These are phyloP conservation scores for Leccinum pellstonianum DNA, from an alignment of 768 basidiomycete species.

Conservation along the genomic window DNA sequence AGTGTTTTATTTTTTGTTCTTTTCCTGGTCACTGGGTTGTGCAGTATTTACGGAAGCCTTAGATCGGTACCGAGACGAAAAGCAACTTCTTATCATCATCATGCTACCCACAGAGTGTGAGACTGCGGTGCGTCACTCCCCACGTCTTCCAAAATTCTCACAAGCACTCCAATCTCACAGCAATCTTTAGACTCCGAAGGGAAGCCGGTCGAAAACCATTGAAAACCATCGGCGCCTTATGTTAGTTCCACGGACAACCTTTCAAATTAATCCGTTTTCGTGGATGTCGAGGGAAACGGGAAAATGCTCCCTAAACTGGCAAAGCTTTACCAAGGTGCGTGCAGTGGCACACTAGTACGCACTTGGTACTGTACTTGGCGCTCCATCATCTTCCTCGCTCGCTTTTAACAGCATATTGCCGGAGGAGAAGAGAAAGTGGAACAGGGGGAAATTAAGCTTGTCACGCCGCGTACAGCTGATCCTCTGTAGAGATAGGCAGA, in stretches of 20 bases:
- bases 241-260: neutral
- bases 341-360: conserved; percentile 45
- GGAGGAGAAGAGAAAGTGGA: too few relatives aligned
- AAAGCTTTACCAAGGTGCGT: conserved; percentile 62
- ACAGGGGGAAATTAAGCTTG: too few relatives aligned
- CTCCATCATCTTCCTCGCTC: conserved; percentile 59
- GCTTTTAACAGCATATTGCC: conserved; percentile 52
- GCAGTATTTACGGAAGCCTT: neutral
- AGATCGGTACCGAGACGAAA: neutral
- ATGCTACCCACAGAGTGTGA: neutral
- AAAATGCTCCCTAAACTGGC: conserved; percentile 36
- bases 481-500: conserved; percentile 1
- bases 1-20: neutral
- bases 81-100: neutral
- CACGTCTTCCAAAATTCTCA: neutral
- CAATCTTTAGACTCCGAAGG: neutral
- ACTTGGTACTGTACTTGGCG: conserved; percentile 39
- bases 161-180: neutral
- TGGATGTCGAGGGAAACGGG: neutral
- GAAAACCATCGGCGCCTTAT: neutral
- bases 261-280: neutral
- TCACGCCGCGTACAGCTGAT: too few relatives aligned
- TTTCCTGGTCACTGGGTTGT: neutral
- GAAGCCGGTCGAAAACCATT: neutral
- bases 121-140: neutral